Percentiles rank a stretch among this genome's conserved stretches.
These are phyloP conservation scores for Solanum pimpinellifolium DNA, from an alignment of 257 asterid species.

Conservation along the genomic window DNA sequence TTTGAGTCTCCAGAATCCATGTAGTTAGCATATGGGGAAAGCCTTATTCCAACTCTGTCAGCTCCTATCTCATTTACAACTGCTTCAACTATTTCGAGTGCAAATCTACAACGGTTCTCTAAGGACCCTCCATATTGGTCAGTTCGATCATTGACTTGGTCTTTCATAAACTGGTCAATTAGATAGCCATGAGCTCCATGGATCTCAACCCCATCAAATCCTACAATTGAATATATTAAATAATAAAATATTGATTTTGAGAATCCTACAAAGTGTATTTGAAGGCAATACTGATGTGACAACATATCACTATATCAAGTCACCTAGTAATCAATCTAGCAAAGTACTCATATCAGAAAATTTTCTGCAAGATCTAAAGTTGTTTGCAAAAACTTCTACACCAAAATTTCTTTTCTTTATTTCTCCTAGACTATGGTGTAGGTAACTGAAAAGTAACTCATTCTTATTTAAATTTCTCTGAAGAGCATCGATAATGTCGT, in stretches of 20 bases:
- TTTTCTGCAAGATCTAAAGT: not conserved
- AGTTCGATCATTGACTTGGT: not conserved
- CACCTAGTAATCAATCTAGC: not conserved
- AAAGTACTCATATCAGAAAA: not conserved
- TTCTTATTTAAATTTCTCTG: not conserved
- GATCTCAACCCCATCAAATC: not conserved
- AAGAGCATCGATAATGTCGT: not conserved
- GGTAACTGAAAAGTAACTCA: not conserved
- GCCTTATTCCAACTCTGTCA: not conserved
- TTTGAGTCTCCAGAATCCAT: not conserved
- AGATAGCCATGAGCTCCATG: not conserved
- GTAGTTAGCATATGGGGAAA: not conserved
- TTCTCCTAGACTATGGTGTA: not conserved
- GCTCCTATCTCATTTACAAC: not conserved
- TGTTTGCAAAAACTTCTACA: not conserved
- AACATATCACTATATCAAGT: not conserved
- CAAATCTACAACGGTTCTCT: not conserved
- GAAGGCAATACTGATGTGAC: not conserved
- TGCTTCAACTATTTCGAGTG: not conserved
- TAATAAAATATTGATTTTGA: not conserved
- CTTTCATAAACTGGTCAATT: not conserved
- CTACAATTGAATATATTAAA: not conserved
- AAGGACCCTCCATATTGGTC: not conserved
- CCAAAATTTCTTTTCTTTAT: not conserved
- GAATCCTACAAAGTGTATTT: not conserved